A percentile compares a stretch with the other conserved stretches of the same genome.
Evolutionary conservation across 805 yeast genomes (phyloP).

Genomic region (Pachysolen tannophilus): DNA sequence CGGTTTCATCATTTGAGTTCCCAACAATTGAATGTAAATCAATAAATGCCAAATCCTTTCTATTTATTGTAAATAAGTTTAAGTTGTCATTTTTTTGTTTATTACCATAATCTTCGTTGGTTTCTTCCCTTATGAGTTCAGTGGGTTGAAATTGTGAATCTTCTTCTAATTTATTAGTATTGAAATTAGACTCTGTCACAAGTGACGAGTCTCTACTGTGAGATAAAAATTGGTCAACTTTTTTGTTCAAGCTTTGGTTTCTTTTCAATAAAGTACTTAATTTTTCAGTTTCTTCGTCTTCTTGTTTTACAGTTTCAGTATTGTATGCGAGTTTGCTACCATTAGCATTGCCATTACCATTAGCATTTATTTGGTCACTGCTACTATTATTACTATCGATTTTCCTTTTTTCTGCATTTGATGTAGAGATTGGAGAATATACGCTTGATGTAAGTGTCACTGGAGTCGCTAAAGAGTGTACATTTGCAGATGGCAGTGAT

Average conservation of each 20-base stretch:
- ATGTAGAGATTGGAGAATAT: conserved; percentile 6
- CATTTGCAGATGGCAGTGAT: background rate
- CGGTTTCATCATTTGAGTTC: too few relatives aligned
- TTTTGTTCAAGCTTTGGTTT: conserved; percentile 1
- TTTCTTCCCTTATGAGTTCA: too few relatives aligned
- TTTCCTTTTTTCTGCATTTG: too few relatives aligned
- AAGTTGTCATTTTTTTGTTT: background rate
- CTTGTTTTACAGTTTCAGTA: too few relatives aligned
- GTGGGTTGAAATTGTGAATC: too few relatives aligned
- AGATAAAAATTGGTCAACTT: conserved; percentile 5
- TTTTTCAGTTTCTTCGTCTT: conserved; percentile 4
- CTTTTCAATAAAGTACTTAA: conserved; percentile 1
- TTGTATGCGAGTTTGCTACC: background rate
- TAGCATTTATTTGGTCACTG: background rate
- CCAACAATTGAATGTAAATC: conserved; percentile 4
- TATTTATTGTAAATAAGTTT: too few relatives aligned
- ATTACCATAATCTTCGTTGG: background rate
- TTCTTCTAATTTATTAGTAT: background rate
- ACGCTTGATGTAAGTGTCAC: conserved; percentile 4
- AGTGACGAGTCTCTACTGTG: conserved; percentile 5
- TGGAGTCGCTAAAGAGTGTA: conserved; percentile 1
- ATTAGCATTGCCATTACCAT: conserved; percentile 1
- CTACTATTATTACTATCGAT: too few relatives aligned
- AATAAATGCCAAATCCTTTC: conserved; percentile 2
- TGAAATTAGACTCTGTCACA: background rate